phyloP scores from a whole-genome alignment of 148 eudicot species.

The Rhododendron vialii region DNA sequence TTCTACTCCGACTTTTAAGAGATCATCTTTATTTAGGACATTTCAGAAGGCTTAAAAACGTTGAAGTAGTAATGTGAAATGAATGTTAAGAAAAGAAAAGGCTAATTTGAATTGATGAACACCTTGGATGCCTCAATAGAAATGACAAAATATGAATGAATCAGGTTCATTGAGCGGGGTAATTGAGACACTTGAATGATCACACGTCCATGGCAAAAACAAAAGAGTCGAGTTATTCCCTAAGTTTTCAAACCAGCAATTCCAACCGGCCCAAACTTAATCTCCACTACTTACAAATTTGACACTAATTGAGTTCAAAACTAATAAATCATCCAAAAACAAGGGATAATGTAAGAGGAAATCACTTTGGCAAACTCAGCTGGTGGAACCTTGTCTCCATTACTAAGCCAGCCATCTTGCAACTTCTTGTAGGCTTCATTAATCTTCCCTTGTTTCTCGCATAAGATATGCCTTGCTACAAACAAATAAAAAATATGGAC shows the following conservation, averaged over 20 bases:
- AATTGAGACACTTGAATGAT: not conserved
- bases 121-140: not conserved
- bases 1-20: not conserved
- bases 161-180: not conserved
- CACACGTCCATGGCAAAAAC: not conserved
- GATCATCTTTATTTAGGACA: not conserved
- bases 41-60: not conserved
- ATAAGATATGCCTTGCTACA: slow-evolving; percentile 87
- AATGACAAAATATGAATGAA: not conserved
- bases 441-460: slow-evolving; percentile 97
- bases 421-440: slow-evolving; percentile 97
- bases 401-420: slow-evolving; percentile 87
- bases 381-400: slow-evolving; percentile 96
- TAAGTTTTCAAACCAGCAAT: not conserved
- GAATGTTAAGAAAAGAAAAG: not conserved
- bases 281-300: not conserved
- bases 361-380: slow-evolving; percentile 96
- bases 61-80: not conserved
- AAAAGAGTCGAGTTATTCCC: not conserved
- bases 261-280: not conserved
- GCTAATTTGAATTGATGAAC: not conserved
- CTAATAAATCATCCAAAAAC: not conserved
- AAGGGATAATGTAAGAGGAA: not conserved
- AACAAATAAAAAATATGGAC: slow-evolving; percentile 1
- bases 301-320: not conserved